phyloP scores from a whole-genome alignment of 164 flowering plant species.

The Cinnamomum micranthum region DNA sequence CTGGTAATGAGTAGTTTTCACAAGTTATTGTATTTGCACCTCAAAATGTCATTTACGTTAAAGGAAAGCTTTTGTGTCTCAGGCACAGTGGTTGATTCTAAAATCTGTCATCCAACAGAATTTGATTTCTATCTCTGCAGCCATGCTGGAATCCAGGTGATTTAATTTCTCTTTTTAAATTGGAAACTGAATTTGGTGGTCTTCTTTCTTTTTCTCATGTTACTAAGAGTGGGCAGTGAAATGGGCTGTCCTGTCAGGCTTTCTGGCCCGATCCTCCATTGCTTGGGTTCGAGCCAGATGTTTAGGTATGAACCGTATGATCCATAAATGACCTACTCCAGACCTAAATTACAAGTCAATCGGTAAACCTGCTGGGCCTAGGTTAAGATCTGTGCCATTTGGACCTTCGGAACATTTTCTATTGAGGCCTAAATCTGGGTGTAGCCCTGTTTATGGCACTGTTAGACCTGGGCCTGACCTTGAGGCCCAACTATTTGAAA shows the following conservation, averaged over 20 bases:
- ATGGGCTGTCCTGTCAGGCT: neutral
- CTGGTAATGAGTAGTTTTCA: constrained; percentile 11
- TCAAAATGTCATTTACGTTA: neutral
- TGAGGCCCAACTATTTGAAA: no score
- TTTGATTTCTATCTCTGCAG: constrained; percentile 65
- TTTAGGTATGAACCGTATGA: neutral
- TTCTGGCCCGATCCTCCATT: neutral
- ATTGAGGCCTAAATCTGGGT: no score
- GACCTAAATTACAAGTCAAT: no score
- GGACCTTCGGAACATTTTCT: no score
- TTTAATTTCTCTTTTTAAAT: neutral
- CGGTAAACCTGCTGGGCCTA: no score
- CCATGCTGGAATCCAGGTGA: constrained; percentile 67
- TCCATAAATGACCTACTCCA: no score
- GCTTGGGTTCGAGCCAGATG: neutral
- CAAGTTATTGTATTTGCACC: neutral
- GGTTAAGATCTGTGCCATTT: no score
- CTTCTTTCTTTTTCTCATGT: neutral
- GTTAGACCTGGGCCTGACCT: no score
- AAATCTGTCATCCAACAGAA: constrained; percentile 61
- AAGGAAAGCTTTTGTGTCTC: constrained; percentile 2
- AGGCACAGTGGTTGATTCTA: constrained; percentile 73
- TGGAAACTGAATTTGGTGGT: neutral
- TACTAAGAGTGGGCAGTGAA: neutral
- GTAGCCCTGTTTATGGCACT: no score